phyloP scores from a whole-genome alignment of 2,329 filamentous ascomycete species.

The Trichoderma gracile region DNA sequence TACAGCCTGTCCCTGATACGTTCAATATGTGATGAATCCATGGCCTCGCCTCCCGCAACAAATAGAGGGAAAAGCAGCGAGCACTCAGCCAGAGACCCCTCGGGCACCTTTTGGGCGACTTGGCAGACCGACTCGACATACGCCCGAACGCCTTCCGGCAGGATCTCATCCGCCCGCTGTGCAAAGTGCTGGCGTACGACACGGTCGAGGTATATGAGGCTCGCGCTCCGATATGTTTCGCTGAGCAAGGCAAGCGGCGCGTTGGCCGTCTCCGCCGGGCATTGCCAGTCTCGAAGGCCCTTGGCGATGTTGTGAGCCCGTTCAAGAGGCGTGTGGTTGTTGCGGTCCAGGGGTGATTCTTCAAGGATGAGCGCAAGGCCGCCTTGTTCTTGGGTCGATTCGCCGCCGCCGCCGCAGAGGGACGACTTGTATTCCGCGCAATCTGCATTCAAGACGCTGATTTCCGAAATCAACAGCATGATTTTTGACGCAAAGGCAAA shows the following conservation, averaged over 20 bases:
- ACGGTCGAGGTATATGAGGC: constrained; percentile 6
- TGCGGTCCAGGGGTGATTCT: neutral
- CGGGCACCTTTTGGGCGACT: neutral
- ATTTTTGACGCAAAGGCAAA: constrained; percentile 3
- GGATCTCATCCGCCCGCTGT: neutral
- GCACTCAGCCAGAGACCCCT: constrained; percentile 2
- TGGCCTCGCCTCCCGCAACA: constrained; percentile 2
- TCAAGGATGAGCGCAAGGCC: neutral
- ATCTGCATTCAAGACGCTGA: constrained; percentile 9
- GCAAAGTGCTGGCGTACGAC: neutral
- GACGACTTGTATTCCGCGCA: constrained; percentile 3
- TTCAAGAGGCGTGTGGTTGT: neutral
- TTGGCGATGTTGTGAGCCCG: neutral
- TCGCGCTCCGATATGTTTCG: constrained; percentile 11
- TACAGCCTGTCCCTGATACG: neutral
- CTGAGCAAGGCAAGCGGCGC: constrained; percentile 2
- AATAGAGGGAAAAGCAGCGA: constrained; percentile 7
- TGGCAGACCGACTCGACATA: neutral
- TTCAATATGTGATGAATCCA: neutral
- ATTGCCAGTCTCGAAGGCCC: constrained; percentile 4
- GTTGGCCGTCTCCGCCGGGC: neutral
- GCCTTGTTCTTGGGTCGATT: neutral
- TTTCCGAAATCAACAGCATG: constrained; percentile 6
- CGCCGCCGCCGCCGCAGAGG: neutral
- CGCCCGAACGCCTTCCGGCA: neutral